phyloP scores from a whole-genome alignment of 2,329 filamentous ascomycete species.

The Diaporthe eres region DNA sequence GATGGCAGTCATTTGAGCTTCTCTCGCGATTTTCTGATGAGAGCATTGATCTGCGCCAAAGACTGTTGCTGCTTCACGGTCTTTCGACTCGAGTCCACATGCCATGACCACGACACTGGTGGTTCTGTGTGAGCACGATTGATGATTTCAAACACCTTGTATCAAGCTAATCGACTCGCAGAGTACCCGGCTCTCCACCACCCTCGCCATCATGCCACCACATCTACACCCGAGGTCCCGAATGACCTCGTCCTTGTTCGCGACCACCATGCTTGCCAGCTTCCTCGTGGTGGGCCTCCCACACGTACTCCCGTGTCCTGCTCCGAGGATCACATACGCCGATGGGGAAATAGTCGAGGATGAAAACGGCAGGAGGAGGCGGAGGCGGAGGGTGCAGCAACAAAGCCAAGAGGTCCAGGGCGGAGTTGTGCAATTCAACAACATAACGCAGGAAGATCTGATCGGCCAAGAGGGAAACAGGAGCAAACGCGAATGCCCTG shows the following conservation, averaged over 20 bases:
- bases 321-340: slow-evolving; percentile 80
- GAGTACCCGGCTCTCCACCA: slow-evolving; percentile 16
- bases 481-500: slow-evolving; percentile 82
- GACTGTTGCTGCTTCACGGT: not conserved
- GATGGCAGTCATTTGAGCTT: slow-evolving; percentile 32
- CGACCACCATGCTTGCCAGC: slow-evolving; percentile 88
- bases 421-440: slow-evolving; percentile 61
- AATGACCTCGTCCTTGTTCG: slow-evolving; percentile 94
- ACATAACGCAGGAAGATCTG: slow-evolving; percentile 57
- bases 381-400: slow-evolving; percentile 56
- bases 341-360: slow-evolving; percentile 72
- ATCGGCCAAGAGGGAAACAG: slow-evolving; percentile 56
- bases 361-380: slow-evolving; percentile 60
- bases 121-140: slow-evolving; percentile 12
- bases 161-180: not conserved
- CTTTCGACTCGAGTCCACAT: not conserved
- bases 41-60: not conserved
- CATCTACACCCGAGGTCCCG: slow-evolving; percentile 94
- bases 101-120: slow-evolving; percentile 14
- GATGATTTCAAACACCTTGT: not conserved
- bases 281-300: slow-evolving; percentile 94
- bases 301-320: slow-evolving; percentile 92
- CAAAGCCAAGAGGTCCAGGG: slow-evolving; percentile 41
- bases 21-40: slow-evolving; percentile 30
- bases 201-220: slow-evolving; percentile 75